A percentile compares a stretch with the other conserved stretches of the same genome.
Evolutionary conservation across 2,329 filamentous ascomycete species (phyloP).

Genomic region (Fusarium tricinctum): DNA sequence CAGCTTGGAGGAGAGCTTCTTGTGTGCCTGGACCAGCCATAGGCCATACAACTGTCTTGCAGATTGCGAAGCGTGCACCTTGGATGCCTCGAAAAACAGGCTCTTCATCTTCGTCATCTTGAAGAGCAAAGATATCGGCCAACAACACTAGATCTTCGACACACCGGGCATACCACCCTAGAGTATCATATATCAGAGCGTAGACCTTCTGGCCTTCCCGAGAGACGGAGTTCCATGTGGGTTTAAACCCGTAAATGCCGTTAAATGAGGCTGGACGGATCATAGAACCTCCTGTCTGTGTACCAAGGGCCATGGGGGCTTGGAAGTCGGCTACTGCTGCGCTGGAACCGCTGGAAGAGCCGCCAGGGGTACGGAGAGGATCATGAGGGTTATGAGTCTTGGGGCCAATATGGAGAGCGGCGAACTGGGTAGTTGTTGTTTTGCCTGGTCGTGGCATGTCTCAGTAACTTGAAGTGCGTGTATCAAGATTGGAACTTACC

Average conservation of each 20-base stretch:
- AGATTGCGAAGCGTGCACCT: constrained; percentile 68
- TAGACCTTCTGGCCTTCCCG: constrained; percentile 73
- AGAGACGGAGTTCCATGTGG: constrained; percentile 74
- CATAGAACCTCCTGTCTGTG: constrained; percentile 75
- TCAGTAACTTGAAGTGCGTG: background rate
- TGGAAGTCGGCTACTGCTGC: constrained; percentile 77
- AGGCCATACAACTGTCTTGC: constrained; percentile 68
- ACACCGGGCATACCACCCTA: constrained; percentile 71
- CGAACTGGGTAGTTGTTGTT: constrained; percentile 73
- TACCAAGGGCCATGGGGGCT: constrained; percentile 71
- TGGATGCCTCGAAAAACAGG: constrained; percentile 56
- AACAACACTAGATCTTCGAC: constrained; percentile 72
- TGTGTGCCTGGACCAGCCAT: constrained; percentile 62
- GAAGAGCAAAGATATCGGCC: constrained; percentile 66
- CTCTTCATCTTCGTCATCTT: constrained; percentile 61
- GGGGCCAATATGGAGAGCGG: constrained; percentile 66
- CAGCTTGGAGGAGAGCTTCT: constrained; percentile 59
- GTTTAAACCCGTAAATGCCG: constrained; percentile 76
- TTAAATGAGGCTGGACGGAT: constrained; percentile 76
- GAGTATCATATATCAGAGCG: constrained; percentile 71
- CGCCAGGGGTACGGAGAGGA: constrained; percentile 73
- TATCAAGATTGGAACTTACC: constrained; percentile 17
- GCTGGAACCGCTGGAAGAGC: constrained; percentile 76
- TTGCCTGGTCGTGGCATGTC: constrained; percentile 42
- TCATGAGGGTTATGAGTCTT: constrained; percentile 76